phyloP scores from a whole-genome alignment of 306 rosid species.

The Glycine soja region DNA sequence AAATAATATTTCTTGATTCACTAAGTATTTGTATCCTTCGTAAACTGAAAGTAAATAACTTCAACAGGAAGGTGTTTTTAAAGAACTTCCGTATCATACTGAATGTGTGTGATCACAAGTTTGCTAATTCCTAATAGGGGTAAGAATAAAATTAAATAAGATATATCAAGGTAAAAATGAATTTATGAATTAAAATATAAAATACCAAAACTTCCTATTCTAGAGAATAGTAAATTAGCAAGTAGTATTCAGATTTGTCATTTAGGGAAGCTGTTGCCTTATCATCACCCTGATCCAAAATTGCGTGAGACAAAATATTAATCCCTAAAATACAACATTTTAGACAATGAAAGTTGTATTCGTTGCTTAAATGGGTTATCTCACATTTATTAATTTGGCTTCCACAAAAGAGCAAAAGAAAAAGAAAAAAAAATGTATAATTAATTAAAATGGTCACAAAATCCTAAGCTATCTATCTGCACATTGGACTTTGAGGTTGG shows the following conservation, averaged over 20 bases:
- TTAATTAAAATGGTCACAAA: constrained; percentile 8
- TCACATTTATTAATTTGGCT: constrained; percentile 43
- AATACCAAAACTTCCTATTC: neutral
- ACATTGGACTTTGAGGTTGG: constrained; percentile 81
- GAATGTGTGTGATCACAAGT: neutral
- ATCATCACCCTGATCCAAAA: constrained; percentile 11
- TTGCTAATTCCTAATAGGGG: neutral
- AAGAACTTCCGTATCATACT: neutral
- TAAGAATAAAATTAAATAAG: neutral
- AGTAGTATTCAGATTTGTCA: constrained; percentile 21
- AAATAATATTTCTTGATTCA: constrained; percentile 20
- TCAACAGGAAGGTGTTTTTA: neutral
- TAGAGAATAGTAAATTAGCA: constrained; percentile 25
- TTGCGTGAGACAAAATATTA: constrained; percentile 9
- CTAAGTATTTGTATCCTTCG: neutral
- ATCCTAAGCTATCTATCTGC: constrained; percentile 69
- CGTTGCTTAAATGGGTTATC: constrained; percentile 37
- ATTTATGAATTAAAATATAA: constrained; percentile 14
- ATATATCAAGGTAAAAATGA: neutral
- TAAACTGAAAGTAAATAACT: neutral
- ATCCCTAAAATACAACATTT: neutral
- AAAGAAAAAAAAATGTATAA: constrained; percentile 30
- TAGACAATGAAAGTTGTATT: constrained; percentile 36
- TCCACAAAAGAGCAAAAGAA: constrained; percentile 46
- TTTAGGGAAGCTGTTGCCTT: neutral